phyloP scores from a whole-genome alignment of 345 rosid species.

The Rubroshorea leprosula region DNA sequence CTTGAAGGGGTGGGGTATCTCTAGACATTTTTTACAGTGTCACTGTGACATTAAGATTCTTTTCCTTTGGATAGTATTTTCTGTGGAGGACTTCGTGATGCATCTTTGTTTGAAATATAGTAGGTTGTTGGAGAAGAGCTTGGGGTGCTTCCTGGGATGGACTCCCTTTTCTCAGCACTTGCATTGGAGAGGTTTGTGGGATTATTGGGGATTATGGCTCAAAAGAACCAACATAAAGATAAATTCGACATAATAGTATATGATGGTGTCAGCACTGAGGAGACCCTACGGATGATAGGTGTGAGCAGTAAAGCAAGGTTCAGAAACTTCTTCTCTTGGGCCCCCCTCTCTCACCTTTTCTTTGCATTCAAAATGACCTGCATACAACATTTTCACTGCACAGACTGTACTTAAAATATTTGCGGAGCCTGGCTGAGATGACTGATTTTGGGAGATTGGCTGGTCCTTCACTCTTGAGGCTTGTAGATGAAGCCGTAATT shows the following conservation, averaged over 20 bases:
- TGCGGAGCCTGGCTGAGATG: constrained; percentile 73
- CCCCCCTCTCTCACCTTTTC: not conserved
- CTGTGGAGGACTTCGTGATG: not conserved
- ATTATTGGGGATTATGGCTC: constrained; percentile 39
- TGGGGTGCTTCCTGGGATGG: constrained; percentile 97
- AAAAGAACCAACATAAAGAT: constrained; percentile 34
- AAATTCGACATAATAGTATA: constrained; percentile 54
- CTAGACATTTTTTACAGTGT: constrained; percentile 1
- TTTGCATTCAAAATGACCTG: not conserved
- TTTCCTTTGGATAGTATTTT: constrained; percentile 1
- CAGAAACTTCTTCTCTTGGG: constrained; percentile 6
- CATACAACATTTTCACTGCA: constrained; percentile 11
- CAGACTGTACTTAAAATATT: constrained; percentile 74
- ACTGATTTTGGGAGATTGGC: constrained; percentile 88
- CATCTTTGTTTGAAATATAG: constrained; percentile 14
- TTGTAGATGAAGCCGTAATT: constrained; percentile 61
- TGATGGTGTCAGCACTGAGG: constrained; percentile 67
- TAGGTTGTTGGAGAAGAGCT: constrained; percentile 98
- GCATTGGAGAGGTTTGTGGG: constrained; percentile 53
- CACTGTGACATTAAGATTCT: not conserved
- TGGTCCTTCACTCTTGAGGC: constrained; percentile 68
- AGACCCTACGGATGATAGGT: constrained; percentile 72
- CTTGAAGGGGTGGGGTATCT: constrained; percentile 80
- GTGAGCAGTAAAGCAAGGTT: constrained; percentile 73
- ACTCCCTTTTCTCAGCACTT: constrained; percentile 58